phyloP scores from a whole-genome alignment of 2,329 filamentous ascomycete genomes.

The Coleophoma eucalyptorum region DNA sequence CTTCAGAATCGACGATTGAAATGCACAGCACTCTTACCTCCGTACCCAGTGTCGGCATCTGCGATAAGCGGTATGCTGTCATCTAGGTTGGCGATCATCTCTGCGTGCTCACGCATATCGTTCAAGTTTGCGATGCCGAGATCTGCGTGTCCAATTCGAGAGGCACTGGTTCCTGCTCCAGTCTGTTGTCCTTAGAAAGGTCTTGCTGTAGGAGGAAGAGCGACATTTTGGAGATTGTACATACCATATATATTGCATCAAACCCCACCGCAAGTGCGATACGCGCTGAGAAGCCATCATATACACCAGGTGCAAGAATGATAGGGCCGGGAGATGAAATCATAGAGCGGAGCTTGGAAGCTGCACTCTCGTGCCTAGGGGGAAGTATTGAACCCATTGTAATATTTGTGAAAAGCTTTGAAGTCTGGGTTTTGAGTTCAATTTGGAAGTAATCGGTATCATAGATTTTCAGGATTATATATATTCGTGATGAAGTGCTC shows the following conservation, averaged over 20 bases:
- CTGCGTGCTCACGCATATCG: constrained; percentile 47
- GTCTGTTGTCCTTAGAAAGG: constrained; percentile 48
- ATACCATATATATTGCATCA: constrained; percentile 43
- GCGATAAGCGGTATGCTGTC: constrained; percentile 42
- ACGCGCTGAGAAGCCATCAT: constrained; percentile 63
- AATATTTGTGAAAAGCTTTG: no score
- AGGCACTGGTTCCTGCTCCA: constrained; percentile 43
- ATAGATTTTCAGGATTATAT: no score
- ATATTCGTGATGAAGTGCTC: no score
- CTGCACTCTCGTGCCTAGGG: background rate
- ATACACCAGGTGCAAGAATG: constrained; percentile 60
- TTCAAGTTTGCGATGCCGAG: constrained; percentile 44
- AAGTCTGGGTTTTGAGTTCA: no score
- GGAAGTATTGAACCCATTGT: background rate
- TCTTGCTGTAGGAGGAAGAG: background rate
- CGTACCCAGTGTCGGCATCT: constrained; percentile 44
- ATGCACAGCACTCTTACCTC: constrained; percentile 11
- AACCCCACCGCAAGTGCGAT: constrained; percentile 59
- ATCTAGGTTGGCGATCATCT: constrained; percentile 47
- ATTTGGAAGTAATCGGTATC: no score
- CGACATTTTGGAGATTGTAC: background rate
- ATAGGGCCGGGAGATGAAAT: constrained; percentile 33
- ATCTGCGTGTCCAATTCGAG: constrained; percentile 43
- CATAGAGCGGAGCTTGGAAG: constrained; percentile 20
- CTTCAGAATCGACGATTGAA: no score